These are phyloP conservation scores for Ceratocystis ficicola DNA, from an alignment of 2,329 filamentous ascomycete genomes.

Conservation along the genomic window DNA sequence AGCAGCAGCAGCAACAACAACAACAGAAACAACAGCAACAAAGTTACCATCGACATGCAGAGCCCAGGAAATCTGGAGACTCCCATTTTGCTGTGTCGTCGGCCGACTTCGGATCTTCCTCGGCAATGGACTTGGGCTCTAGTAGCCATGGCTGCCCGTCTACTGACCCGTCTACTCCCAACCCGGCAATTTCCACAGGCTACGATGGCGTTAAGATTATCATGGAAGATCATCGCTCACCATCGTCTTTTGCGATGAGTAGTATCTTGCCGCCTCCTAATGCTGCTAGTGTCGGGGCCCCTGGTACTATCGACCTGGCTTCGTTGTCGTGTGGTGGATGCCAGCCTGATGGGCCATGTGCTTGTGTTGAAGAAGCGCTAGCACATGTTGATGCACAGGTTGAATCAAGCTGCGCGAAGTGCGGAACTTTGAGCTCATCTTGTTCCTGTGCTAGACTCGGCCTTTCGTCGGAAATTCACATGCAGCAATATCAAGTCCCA, in stretches of 20 bases:
- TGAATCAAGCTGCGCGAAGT: constrained; percentile 51
- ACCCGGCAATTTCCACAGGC: constrained; percentile 19
- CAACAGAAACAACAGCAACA: constrained; percentile 25
- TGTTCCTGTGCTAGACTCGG: constrained; percentile 56
- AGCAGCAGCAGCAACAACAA: constrained; percentile 27
- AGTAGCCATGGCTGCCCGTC: constrained; percentile 7
- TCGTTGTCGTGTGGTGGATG: constrained; percentile 45
- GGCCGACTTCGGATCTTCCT: constrained; percentile 5
- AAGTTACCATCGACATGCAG: constrained; percentile 25
- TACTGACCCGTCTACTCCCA: constrained; percentile 7
- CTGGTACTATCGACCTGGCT: constrained; percentile 25
- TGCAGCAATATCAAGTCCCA: constrained; percentile 25
- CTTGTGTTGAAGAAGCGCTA: constrained; percentile 48
- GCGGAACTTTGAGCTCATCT: constrained; percentile 43
- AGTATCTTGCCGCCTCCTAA: constrained; percentile 47
- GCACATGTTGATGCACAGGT: constrained; percentile 41
- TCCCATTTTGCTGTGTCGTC: constrained; percentile 17
- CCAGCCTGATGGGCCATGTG: constrained; percentile 40
- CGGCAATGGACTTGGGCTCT: neutral
- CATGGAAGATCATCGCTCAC: constrained; percentile 19
- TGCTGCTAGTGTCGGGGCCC: constrained; percentile 25
- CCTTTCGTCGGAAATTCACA: constrained; percentile 31
- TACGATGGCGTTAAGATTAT: constrained; percentile 19
- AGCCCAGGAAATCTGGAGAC: constrained; percentile 16
- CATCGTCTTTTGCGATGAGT: constrained; percentile 35